Percentiles rank a stretch among this genome's conserved stretches.
Conservation (phyloP, 108 stramenopile species). For the Nitzschia palea region DNA sequence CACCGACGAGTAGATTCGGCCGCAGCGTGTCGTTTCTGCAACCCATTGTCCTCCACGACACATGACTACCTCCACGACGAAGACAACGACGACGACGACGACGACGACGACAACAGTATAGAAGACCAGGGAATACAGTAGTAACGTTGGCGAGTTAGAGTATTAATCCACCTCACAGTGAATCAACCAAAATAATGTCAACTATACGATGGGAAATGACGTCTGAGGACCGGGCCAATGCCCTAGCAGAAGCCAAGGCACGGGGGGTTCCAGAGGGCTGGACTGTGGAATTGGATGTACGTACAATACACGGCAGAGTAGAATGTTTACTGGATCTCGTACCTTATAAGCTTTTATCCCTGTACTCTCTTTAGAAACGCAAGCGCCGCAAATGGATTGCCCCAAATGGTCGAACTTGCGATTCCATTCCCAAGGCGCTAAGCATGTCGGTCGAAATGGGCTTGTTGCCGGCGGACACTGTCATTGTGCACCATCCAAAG, state of each 20-base stretch:
- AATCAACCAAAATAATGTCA: too few relatives aligned
- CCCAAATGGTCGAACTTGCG: conserved; percentile 50
- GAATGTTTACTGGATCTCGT: background rate
- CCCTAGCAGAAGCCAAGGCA: conserved; percentile 50
- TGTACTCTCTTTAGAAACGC: conserved; percentile 35
- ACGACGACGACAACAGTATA: too few relatives aligned
- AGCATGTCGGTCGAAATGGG: conserved; percentile 58
- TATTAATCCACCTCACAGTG: too few relatives aligned
- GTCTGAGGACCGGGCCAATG: conserved; percentile 37
- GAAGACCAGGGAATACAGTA: too few relatives aligned
- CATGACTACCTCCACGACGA: too few relatives aligned
- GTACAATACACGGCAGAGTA: conserved; percentile 4
- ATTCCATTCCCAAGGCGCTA: conserved; percentile 63
- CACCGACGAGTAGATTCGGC: too few relatives aligned
- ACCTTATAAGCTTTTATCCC: background rate
- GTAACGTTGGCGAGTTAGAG: too few relatives aligned
- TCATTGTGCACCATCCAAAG: conserved; percentile 26
- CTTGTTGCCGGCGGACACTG: conserved; percentile 47
- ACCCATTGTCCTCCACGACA: too few relatives aligned
- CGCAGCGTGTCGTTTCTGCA: too few relatives aligned
- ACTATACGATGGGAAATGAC: conserved; percentile 29
- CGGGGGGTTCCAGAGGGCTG: conserved; percentile 62
- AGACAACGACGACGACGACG: too few relatives aligned
- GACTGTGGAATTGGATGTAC: conserved; percentile 55
- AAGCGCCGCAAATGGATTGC: conserved; percentile 61